phyloP scores from a whole-genome alignment of 2,329 filamentous ascomycete genomes.

The Penicillium sp. region DNA sequence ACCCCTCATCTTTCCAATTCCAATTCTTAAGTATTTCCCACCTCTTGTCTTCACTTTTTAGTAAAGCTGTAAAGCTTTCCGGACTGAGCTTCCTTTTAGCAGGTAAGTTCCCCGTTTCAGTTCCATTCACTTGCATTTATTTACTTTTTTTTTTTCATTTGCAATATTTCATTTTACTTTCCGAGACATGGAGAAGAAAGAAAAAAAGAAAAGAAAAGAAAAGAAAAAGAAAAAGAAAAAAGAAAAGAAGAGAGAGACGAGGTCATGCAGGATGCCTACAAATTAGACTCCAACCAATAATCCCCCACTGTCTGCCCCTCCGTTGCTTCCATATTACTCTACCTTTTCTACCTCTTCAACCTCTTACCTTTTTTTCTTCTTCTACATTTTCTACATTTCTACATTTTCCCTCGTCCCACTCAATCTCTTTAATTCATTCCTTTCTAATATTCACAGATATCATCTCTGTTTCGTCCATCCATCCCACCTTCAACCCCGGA shows the following conservation, averaged over 20 bases:
- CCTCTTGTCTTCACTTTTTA: background rate
- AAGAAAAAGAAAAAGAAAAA: background rate
- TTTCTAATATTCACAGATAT: background rate
- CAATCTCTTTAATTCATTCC: constrained; percentile 13
- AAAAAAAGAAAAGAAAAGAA: background rate
- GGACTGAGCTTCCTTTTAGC: background rate
- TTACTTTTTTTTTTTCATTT: background rate
- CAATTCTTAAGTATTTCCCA: background rate
- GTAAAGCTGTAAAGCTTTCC: background rate
- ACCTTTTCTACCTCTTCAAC: constrained; percentile 1
- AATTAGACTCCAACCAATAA: constrained; percentile 11
- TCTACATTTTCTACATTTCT: background rate
- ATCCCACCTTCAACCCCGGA: constrained; percentile 26
- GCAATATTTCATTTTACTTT: background rate
- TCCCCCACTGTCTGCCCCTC: constrained; percentile 9
- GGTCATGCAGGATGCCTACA: constrained; percentile 8
- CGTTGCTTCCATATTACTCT: background rate
- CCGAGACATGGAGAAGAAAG: background rate
- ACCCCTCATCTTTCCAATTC: constrained; percentile 6
- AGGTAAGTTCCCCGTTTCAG: background rate
- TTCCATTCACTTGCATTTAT: background rate
- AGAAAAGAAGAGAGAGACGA: background rate
- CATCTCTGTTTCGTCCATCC: constrained; percentile 13
- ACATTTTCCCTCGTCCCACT: background rate
- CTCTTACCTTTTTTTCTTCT: background rate